A percentile compares a stretch with the other conserved stretches of the same genome.
Evolutionary conservation across 208 protist genomes (phyloP).

Genomic region (Trypanosoma brucei): DNA sequence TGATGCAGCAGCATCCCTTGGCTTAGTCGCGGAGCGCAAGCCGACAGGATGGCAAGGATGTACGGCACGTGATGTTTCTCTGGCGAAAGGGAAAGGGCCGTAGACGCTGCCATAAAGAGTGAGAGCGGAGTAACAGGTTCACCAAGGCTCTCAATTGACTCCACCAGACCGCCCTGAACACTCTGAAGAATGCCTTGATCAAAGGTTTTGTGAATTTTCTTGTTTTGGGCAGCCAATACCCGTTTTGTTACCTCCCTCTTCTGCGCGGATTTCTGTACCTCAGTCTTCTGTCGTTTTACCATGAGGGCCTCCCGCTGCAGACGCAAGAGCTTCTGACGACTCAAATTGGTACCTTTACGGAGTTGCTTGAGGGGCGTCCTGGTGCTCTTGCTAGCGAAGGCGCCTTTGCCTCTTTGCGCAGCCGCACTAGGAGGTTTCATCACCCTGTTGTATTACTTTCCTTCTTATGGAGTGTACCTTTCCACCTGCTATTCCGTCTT

Average conservation of each 20-base stretch:
- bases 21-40: slow-evolving; percentile 66
- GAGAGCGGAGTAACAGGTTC: slow-evolving; percentile 68
- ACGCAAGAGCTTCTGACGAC: slow-evolving; percentile 70
- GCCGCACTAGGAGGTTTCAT: slow-evolving; percentile 1
- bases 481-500: too few species aligned
- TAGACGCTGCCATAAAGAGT: slow-evolving; percentile 77
- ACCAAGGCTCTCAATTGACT: slow-evolving; percentile 53
- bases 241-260: slow-evolving; percentile 33
- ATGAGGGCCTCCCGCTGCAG: slow-evolving; percentile 45
- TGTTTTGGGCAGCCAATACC: slow-evolving; percentile 60
- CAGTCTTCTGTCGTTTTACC: slow-evolving; percentile 45
- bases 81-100: slow-evolving; percentile 44
- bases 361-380: slow-evolving; percentile 15
- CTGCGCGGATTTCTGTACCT: slow-evolving; percentile 32
- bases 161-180: slow-evolving; percentile 72
- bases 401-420: not conserved
- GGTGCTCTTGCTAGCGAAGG: not conserved
- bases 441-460: not conserved
- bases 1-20: slow-evolving; percentile 65
- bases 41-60: slow-evolving; percentile 69
- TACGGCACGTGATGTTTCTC: slow-evolving; percentile 82
- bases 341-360: slow-evolving; percentile 58
- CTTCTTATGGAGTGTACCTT: too few species aligned
- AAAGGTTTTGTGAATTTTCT: slow-evolving; percentile 72
- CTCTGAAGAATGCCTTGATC: slow-evolving; percentile 47